Evolutionary conservation across 768 basidiomycete genomes (phyloP).

Genomic region (Myochromella boudieri): DNA sequence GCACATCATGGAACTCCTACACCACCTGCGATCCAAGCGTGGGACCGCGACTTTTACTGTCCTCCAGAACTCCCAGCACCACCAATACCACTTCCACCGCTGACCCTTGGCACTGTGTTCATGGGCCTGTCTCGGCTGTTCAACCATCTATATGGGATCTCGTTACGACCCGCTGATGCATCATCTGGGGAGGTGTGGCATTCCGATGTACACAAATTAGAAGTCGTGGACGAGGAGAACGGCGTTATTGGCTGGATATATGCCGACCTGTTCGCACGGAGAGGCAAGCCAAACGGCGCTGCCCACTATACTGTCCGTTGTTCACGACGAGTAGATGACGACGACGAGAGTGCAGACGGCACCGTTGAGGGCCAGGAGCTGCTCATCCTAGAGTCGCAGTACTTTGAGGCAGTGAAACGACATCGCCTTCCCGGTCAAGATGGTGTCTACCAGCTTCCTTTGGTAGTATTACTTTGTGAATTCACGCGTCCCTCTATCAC

Average conservation of each 20-base stretch:
- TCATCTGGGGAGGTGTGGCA: slow-evolving; percentile 88
- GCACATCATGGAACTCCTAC: slow-evolving; percentile 60
- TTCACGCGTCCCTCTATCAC: slow-evolving; percentile 64
- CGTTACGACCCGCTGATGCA: slow-evolving; percentile 68
- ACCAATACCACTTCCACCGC: slow-evolving; percentile 66
- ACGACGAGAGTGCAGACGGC: slow-evolving; percentile 74
- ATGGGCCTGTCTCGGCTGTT: slow-evolving; percentile 84
- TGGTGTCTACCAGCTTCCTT: slow-evolving; percentile 82
- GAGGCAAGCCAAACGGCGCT: slow-evolving; percentile 86
- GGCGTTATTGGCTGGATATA: slow-evolving; percentile 95
- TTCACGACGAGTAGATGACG: slow-evolving; percentile 88
- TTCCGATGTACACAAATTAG: slow-evolving; percentile 82
- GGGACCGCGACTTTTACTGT: slow-evolving; percentile 96
- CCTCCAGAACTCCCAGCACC: slow-evolving; percentile 77
- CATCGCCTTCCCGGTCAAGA: slow-evolving; percentile 58
- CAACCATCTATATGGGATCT: slow-evolving; percentile 82
- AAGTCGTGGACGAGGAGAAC: slow-evolving; percentile 86
- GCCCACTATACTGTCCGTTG: slow-evolving; percentile 98
- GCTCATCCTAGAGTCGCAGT: slow-evolving; percentile 46
- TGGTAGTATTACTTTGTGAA: slow-evolving; percentile 90
- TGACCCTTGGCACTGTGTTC: slow-evolving; percentile 89
- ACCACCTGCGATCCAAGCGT: slow-evolving; percentile 78
- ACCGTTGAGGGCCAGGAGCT: slow-evolving; percentile 37
- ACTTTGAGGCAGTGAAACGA: slow-evolving; percentile 65
- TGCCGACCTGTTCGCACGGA: slow-evolving; percentile 84